Conservation (phyloP, 768 basidiomycete species). For the Panus rudis region DNA sequence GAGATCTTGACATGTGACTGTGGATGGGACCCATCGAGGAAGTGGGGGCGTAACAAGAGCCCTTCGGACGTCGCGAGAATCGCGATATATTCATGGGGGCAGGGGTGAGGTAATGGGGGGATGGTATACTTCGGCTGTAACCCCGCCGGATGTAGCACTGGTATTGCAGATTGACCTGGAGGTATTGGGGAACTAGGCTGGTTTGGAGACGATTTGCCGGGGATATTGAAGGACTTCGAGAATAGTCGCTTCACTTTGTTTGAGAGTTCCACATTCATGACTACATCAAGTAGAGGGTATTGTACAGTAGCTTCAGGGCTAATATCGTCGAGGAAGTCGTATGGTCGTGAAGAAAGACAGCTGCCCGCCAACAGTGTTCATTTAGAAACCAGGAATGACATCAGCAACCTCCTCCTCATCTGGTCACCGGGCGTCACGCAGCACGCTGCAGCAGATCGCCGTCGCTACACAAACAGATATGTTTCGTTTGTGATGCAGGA, state of each 20-base stretch:
- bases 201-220: too few relatives aligned
- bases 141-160: conserved; percentile 17
- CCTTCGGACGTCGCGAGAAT: conserved; percentile 52
- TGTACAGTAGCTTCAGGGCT: neutral
- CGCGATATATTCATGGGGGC: conserved; percentile 63
- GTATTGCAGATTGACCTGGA: too few relatives aligned
- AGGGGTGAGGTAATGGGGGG: conserved; percentile 69
- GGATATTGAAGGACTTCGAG: conserved; percentile 9
- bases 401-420: too few relatives aligned
- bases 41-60: conserved; percentile 59
- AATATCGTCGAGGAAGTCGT: conserved; percentile 1
- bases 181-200: too few relatives aligned
- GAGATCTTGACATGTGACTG: conserved; percentile 41
- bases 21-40: conserved; percentile 23
- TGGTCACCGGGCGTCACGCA: too few relatives aligned
- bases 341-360: too few relatives aligned
- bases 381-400: too few relatives aligned
- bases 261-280: neutral
- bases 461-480: too few relatives aligned
- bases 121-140: conserved; percentile 60
- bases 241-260: conserved; percentile 11
- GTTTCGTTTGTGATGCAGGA: too few relatives aligned
- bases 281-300: neutral
- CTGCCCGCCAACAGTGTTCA: too few relatives aligned
- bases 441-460: too few relatives aligned